Evolutionary conservation across 139 green algal species (phyloP).

Genomic region (Spirogloea muscicola): DNA sequence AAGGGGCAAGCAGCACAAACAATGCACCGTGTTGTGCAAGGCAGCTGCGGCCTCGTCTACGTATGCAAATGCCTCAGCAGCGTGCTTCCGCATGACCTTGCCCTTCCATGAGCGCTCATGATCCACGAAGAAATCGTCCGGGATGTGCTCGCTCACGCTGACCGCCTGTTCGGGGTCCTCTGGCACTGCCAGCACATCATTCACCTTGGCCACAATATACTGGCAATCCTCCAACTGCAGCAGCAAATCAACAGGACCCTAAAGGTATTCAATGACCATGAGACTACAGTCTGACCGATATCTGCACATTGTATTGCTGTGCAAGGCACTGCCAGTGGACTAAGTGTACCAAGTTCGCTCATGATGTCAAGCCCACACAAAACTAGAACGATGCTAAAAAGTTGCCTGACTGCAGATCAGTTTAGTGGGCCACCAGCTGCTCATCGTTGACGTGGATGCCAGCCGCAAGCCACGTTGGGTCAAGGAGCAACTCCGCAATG

Average conservation of each 20-base stretch:
- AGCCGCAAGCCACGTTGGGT: neutral
- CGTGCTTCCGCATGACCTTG: neutral
- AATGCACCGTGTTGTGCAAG: neutral
- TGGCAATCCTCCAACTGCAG: neutral
- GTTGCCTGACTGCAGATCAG: too few species aligned
- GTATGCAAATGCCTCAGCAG: neutral
- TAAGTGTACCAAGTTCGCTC: too few species aligned
- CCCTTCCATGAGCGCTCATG: neutral
- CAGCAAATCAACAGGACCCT: too few species aligned
- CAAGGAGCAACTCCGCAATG: slow-evolving; percentile 3
- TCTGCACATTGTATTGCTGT: too few species aligned
- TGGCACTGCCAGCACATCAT: neutral
- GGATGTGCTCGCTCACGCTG: neutral
- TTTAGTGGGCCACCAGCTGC: too few species aligned
- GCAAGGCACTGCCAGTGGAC: too few species aligned
- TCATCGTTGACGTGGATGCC: slow-evolving; percentile 1
- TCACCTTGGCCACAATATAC: neutral
- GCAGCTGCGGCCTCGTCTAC: neutral
- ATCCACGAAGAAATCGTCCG: neutral
- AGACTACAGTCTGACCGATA: too few species aligned
- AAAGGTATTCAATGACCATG: too few species aligned
- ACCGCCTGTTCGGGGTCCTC: neutral
- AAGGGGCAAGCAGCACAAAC: too few species aligned
- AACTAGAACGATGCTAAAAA: too few species aligned
- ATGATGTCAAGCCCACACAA: too few species aligned